These are phyloP conservation scores for Cyclotella kingstonii DNA, from an alignment of 108 stramenopile species.

Conservation along the genomic window DNA sequence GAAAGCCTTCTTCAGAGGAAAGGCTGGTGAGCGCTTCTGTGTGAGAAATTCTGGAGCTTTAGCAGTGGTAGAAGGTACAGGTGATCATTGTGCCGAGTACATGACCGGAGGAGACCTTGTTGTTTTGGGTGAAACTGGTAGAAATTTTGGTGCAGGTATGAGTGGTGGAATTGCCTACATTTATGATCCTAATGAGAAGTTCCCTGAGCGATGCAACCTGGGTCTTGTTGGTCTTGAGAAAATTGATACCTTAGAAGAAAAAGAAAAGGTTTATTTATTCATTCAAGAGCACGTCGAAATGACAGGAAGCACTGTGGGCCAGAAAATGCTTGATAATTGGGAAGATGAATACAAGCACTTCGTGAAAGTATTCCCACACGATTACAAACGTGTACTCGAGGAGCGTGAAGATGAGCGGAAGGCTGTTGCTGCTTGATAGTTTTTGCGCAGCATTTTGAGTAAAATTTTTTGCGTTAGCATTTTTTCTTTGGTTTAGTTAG, in stretches of 20 bases:
- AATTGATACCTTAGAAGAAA: constrained; percentile 79
- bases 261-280: constrained; percentile 76
- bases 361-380: constrained; percentile 94
- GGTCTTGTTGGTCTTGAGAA: constrained; percentile 89
- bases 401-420: constrained; percentile 61
- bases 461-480: too few species aligned
- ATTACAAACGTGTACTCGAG: constrained; percentile 92
- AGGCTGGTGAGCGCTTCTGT: constrained; percentile 97
- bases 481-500: too few species aligned
- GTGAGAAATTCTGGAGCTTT: constrained; percentile 97
- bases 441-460: too few species aligned
- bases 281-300: constrained; percentile 90
- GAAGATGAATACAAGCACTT: constrained; percentile 73
- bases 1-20: constrained; percentile 95
- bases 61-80: constrained; percentile 96
- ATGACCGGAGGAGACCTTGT: constrained; percentile 97
- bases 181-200: constrained; percentile 91
- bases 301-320: constrained; percentile 85
- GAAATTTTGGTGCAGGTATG: constrained; percentile 99
- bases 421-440: constrained; percentile 50
- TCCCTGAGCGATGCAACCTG: constrained; percentile 96
- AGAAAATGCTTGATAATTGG: constrained; percentile 89
- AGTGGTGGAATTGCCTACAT: constrained; percentile 96
- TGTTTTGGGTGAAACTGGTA: constrained; percentile 91
- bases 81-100: constrained; percentile 98